These are phyloP conservation scores for Xanthoconium separans DNA, from an alignment of 1,284 basidiomycete species.

Conservation along the genomic window DNA sequence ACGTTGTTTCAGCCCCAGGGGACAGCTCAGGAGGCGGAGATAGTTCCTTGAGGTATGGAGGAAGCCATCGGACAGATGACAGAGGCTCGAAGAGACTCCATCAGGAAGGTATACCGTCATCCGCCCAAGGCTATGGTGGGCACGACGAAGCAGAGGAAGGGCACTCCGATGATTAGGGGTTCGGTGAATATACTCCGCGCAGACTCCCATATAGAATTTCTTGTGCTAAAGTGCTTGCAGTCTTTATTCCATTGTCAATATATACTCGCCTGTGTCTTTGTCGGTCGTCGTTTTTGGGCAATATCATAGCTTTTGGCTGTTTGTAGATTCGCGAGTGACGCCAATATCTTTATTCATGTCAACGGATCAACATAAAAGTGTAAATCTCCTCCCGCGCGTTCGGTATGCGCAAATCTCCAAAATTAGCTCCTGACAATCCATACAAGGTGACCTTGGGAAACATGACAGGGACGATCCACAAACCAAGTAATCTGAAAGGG, in stretches of 20 bases:
- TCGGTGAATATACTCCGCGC: conserved; percentile 21
- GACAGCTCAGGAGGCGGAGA: conserved; percentile 36
- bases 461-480: conserved; percentile 15
- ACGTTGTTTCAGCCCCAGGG: conserved; percentile 39
- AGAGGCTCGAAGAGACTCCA: conserved; percentile 58
- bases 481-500: conserved; percentile 24
- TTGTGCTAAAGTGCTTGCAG: conserved; percentile 33
- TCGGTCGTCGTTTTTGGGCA: conserved; percentile 16
- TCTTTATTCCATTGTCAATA: conserved; percentile 12
- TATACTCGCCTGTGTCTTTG: conserved; percentile 19
- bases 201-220: conserved; percentile 36
- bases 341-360: conserved; percentile 14
- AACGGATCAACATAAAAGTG: conserved; percentile 31
- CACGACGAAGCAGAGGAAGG: conserved; percentile 45
- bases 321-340: conserved; percentile 12
- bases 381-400: conserved; percentile 26
- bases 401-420: conserved; percentile 20
- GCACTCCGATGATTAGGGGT: conserved; percentile 33
- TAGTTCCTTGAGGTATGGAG: conserved; percentile 28
- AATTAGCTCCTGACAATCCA: conserved; percentile 23
- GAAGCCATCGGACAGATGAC: conserved; percentile 39
- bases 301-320: conserved; percentile 22
- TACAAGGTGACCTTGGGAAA: conserved; percentile 27
- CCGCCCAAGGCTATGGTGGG: conserved; percentile 39
- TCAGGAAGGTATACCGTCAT: conserved; percentile 38